Percentiles rank a stretch among this genome's conserved stretches.
These are phyloP conservation scores for Trichoderma breve DNA, from an alignment of 2,329 filamentous ascomycete species.

Conservation along the genomic window DNA sequence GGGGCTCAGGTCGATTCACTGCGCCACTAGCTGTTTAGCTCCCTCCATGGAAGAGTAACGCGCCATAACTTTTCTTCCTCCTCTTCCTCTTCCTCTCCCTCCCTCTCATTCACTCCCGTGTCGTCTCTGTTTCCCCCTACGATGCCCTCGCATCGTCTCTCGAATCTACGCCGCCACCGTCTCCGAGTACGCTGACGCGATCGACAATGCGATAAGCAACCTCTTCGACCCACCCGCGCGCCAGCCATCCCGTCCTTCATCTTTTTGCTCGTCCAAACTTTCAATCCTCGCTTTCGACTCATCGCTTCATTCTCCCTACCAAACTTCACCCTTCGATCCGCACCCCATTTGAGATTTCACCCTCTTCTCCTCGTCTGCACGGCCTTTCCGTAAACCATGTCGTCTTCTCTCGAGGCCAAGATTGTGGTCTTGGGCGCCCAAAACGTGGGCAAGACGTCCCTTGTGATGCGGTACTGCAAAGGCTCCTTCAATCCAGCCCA, in stretches of 20 bases:
- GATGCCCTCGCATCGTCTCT: conserved; percentile 17
- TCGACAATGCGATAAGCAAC: conserved; percentile 21
- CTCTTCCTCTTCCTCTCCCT: neutral
- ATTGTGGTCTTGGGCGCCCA: conserved; percentile 78
- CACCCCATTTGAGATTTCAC: neutral
- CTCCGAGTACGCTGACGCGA: conserved; percentile 19
- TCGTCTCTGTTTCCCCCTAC: neutral
- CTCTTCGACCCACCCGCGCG: conserved; percentile 2
- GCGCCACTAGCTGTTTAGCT: conserved; percentile 11
- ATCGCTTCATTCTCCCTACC: neutral
- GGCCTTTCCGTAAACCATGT: conserved; percentile 3
- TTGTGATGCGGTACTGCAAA: conserved; percentile 74
- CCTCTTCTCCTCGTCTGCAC: neutral
- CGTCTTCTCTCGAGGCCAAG: conserved; percentile 68
- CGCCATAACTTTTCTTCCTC: neutral
- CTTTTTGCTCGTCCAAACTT: conserved; percentile 1
- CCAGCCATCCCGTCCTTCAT: conserved; percentile 3
- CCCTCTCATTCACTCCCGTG: neutral
- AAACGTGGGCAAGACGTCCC: conserved; percentile 75
- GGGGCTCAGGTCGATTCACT: neutral
- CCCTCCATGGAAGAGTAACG: conserved; percentile 11
- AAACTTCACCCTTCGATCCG: neutral
- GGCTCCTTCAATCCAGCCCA: conserved; percentile 66
- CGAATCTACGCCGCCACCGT: conserved; percentile 7
- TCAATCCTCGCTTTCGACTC: neutral